Evolutionary conservation across 805 yeast species (phyloP).

Genomic region (fission yeast (Schizosaccharomyces pombe)): DNA sequence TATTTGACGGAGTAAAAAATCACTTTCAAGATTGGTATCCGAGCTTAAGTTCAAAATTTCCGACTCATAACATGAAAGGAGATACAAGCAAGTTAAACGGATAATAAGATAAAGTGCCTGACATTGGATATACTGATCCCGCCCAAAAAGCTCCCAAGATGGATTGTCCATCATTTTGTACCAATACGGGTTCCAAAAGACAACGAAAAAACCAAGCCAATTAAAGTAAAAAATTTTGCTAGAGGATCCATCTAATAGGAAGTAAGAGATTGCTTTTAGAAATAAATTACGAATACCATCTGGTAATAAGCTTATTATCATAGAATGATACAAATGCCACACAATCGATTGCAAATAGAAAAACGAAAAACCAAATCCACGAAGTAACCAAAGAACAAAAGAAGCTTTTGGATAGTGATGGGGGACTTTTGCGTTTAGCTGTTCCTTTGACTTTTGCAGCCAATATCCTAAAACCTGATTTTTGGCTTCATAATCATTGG

Average conservation of each 20-base stretch:
- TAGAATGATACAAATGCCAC: background rate
- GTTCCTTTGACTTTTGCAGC: background rate
- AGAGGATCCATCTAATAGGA: background rate
- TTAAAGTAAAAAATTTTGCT: background rate
- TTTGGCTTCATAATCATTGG: conserved; percentile 8
- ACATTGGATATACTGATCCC: background rate
- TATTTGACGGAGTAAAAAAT: background rate
- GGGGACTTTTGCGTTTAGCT: background rate
- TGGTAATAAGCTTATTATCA: background rate
- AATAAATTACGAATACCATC: background rate
- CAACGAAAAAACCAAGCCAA: background rate
- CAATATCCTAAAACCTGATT: conserved; percentile 7
- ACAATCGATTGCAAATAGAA: background rate
- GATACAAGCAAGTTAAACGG: background rate
- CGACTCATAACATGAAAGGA: background rate
- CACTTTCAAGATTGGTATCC: background rate
- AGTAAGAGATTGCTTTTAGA: background rate
- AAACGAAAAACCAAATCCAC: background rate
- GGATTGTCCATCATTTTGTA: background rate
- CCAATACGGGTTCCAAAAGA: conserved; percentile 2
- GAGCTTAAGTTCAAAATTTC: background rate
- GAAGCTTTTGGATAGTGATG: background rate
- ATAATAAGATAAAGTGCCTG: background rate
- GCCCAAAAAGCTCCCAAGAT: background rate
- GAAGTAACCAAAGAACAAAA: background rate